Conservation (phyloP, 176 grass and related monocot species). For the Oryza meyeriana region DNA sequence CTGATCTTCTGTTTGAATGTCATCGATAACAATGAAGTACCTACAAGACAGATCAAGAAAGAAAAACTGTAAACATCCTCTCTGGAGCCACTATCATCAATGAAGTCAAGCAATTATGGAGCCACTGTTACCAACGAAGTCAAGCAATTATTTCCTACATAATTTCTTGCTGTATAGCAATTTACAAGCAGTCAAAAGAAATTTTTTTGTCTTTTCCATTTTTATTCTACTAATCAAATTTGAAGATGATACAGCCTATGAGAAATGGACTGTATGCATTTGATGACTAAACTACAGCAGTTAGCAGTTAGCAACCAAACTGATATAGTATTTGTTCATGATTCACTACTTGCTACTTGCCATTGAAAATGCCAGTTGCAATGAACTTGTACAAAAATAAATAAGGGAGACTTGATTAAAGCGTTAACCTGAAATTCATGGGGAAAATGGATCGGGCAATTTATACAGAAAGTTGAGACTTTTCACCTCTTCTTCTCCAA, state of each 20-base stretch:
- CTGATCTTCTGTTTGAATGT: constrained; percentile 1
- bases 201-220: too few species aligned
- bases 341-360: neutral
- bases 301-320: neutral
- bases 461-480: neutral
- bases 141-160: too few species aligned
- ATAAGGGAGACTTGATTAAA: neutral
- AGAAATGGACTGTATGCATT: neutral
- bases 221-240: too few species aligned
- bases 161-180: too few species aligned
- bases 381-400: neutral
- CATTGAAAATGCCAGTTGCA: too few species aligned
- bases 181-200: too few species aligned
- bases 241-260: too few species aligned
- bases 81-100: too few species aligned
- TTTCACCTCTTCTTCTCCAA: neutral
- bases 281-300: neutral
- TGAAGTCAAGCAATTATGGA: too few species aligned
- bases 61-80: too few species aligned
- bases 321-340: neutral
- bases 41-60: too few species aligned
- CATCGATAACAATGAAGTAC: neutral
- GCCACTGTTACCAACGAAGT: too few species aligned
- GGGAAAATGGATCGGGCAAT: neutral
- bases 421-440: neutral